phyloP scores from a whole-genome alignment of 2,329 filamentous ascomycete genomes.

The Aureobasidium sp. region DNA sequence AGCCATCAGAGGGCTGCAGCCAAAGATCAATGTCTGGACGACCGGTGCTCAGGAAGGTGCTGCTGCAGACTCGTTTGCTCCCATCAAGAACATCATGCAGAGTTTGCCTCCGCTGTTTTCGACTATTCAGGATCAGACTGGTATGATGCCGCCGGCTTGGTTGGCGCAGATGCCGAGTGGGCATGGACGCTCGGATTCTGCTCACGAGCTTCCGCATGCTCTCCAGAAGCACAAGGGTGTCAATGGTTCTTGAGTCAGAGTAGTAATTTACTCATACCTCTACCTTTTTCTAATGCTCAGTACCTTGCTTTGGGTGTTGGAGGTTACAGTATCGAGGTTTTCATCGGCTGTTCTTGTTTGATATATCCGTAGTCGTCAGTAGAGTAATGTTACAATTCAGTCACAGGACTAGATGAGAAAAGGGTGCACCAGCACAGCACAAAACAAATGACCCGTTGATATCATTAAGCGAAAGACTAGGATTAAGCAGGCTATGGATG shows the following conservation, averaged over 20 bases:
- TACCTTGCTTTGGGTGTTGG: not conserved
- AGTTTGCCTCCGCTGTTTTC: constrained; percentile 73
- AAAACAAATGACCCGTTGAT: not conserved
- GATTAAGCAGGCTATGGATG: not conserved
- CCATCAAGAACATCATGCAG: constrained; percentile 78
- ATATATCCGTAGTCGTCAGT: not conserved
- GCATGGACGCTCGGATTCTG: constrained; percentile 20
- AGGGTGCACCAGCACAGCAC: too few relatives aligned
- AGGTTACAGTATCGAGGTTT: not conserved
- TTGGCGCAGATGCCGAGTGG: constrained; percentile 45
- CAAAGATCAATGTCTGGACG: constrained; percentile 89
- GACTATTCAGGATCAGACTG: constrained; percentile 85
- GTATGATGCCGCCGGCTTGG: constrained; percentile 74
- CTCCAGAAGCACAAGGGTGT: not conserved
- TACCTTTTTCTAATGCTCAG: not conserved
- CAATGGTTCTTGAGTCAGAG: not conserved
- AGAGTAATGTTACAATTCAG: not conserved
- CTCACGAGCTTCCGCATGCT: constrained; percentile 23
- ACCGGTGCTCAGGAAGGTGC: constrained; percentile 50
- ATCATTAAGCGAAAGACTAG: not conserved
- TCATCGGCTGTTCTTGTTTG: not conserved
- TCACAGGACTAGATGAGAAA: too few relatives aligned
- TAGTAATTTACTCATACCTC: not conserved
- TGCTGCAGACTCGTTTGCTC: constrained; percentile 51
- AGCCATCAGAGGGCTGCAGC: constrained; percentile 69